Conservation (phyloP, 495 filamentous ascomycete genomes). For the Pyronema omphalodes region DNA sequence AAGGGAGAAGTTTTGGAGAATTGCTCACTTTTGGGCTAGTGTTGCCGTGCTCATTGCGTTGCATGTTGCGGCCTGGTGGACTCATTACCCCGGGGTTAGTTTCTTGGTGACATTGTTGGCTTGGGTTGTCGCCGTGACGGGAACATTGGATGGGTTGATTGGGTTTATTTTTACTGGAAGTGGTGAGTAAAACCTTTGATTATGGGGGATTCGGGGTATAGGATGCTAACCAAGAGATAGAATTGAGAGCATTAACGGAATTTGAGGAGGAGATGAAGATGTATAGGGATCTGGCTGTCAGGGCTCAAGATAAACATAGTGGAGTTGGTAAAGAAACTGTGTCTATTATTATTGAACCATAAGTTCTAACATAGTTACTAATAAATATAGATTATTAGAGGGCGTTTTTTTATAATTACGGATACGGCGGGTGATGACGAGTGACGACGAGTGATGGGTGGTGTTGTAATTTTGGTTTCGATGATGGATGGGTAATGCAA, state of each 20-base stretch:
- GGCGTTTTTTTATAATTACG: too few species aligned
- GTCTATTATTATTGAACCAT: background rate
- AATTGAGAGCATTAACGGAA: constrained; percentile 70
- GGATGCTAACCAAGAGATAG: constrained; percentile 7
- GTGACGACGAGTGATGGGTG: too few species aligned
- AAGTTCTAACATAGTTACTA: too few species aligned
- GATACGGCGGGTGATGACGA: too few species aligned
- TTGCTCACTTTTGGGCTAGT: constrained; percentile 52
- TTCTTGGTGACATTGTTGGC: constrained; percentile 68
- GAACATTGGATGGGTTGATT: constrained; percentile 66
- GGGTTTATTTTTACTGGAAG: constrained; percentile 68
- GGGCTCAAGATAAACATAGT: background rate
- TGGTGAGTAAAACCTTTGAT: constrained; percentile 25
- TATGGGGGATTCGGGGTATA: background rate
- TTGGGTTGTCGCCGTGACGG: constrained; percentile 54
- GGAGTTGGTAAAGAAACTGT: background rate
- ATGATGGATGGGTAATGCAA: too few species aligned
- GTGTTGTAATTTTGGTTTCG: too few species aligned
- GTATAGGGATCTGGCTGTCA: constrained; percentile 8
- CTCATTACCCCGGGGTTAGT: constrained; percentile 48
- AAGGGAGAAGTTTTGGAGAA: constrained; percentile 47
- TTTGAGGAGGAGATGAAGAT: constrained; percentile 83
- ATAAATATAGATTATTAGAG: too few species aligned
- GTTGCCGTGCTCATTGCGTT: constrained; percentile 45
- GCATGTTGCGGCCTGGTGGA: constrained; percentile 75